Evolutionary conservation across 2,329 filamentous ascomycete species (phyloP), one percentile per base, ranked within the genome.

Genomic region (Fonsecaea monophora): DNA sequence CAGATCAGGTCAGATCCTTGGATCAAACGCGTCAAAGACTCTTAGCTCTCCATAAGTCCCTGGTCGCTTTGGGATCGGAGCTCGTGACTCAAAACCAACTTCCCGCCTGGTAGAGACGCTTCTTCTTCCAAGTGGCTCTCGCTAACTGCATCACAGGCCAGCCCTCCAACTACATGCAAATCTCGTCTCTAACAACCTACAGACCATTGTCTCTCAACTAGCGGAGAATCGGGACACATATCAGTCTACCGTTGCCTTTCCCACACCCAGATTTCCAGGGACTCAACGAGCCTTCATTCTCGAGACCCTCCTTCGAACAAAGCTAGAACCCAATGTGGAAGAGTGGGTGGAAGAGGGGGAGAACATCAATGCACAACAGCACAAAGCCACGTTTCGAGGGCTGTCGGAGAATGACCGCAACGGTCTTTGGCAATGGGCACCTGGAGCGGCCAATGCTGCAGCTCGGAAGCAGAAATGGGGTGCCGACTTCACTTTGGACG

Each of bases 281-380:
- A 89, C 85, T 72, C 89, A 85, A 4, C 88, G 92, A 66, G 87
- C 90, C 76, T 74, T 76, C 57, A 83, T 92, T 3, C 83, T 94
- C 1, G 83, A 86, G 32, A 86, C 90, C 73, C 82, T 96, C 1
- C 82, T 96, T 37, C 89, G 92, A 45, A 96, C 95, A 79, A 95
- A 95, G 76, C 84, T 93, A 57, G 92, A 95, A 71, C 91, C 92
- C 0, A 84, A 87, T 30, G 88, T 93, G 18, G 91, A 94, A 75
- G 87, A 89, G 64, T 89, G 90, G 80, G 88, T 94, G 32, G 85
- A 87, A 25, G 81, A 87, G 60, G 90, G 88, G 0, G 85, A 86
- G 40, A 82, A 82, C 80, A 81, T 34, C 82, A 82, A 59, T 65
- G 69, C 55, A 42, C 61, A 56, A 21, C 70, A 70, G 63, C 70